Conservation (phyloP, 2,329 filamentous ascomycete species). For the Blastomyces silverae region DNA sequence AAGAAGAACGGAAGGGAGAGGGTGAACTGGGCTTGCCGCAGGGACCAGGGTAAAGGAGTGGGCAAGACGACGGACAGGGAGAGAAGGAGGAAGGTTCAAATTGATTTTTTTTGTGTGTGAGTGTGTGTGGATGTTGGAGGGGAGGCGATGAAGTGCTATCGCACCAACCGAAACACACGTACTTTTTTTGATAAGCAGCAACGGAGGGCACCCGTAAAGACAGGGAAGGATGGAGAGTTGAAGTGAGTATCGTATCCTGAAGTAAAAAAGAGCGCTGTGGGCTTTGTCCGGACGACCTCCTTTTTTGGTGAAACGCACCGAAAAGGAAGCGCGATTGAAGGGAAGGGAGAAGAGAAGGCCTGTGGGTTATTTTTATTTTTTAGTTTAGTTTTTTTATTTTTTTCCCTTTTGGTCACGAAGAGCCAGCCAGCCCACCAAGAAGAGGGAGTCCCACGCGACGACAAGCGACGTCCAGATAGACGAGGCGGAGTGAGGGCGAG, state of each 20-base stretch:
- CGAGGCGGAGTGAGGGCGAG: background rate
- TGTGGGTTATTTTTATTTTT: too few species aligned
- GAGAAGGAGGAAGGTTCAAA: background rate
- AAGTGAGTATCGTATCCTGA: too few species aligned
- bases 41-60: background rate
- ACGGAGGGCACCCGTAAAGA: slow-evolving; percentile 9
- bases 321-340: slow-evolving; percentile 9
- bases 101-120: background rate
- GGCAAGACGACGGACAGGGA: background rate
- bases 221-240: background rate
- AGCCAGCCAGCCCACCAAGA: slow-evolving; percentile 8
- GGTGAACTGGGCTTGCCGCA: background rate
- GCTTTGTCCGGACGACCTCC: background rate
- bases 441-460: background rate
- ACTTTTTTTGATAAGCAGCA: slow-evolving; percentile 3
- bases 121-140: background rate
- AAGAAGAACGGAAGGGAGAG: background rate
- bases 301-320: background rate
- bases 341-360: background rate
- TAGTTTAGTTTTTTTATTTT: background rate
- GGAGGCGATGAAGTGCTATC: background rate
- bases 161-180: slow-evolving; percentile 6
- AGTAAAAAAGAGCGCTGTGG: background rate
- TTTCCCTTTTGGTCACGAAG: background rate
- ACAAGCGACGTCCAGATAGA: slow-evolving; percentile 1